phyloP scores from a whole-genome alignment of 2,329 filamentous ascomycete genomes.

The Furcasterigmium furcatum region DNA sequence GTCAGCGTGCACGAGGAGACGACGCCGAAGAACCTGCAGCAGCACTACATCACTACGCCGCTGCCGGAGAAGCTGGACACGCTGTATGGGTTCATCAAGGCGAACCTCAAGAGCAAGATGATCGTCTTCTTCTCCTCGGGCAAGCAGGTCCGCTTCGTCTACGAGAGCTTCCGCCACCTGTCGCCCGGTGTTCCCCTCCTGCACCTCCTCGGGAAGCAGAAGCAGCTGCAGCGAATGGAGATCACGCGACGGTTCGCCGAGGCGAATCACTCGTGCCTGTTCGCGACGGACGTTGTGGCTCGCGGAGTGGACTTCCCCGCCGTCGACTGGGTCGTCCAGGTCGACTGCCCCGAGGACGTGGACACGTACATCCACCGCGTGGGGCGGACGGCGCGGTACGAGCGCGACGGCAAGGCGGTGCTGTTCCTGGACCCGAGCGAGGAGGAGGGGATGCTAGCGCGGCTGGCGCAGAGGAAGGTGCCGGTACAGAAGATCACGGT shows the following conservation, averaged over 20 bases:
- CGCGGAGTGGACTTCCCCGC: constrained; percentile 93
- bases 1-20: constrained; percentile 89
- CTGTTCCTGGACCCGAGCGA: constrained; percentile 91
- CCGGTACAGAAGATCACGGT: constrained; percentile 84
- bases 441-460: constrained; percentile 84
- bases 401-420: constrained; percentile 82
- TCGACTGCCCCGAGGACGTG: constrained; percentile 94
- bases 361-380: constrained; percentile 98
- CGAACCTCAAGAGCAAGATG: constrained; percentile 90
- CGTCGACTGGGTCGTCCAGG: constrained; percentile 98
- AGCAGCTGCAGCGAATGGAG: constrained; percentile 82
- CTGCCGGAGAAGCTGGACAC: constrained; percentile 88
- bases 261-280: constrained; percentile 81
- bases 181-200: constrained; percentile 92
- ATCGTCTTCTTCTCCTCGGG: constrained; percentile 93
- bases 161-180: constrained; percentile 87
- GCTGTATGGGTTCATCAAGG: constrained; percentile 86
- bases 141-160: constrained; percentile 95
- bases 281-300: constrained; percentile 93
- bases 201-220: constrained; percentile 91
- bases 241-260: constrained; percentile 81
- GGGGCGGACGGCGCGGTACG: constrained; percentile 89
- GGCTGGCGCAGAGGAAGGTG: constrained; percentile 85
- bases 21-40: constrained; percentile 80
- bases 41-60: constrained; percentile 86